phyloP scores from a whole-genome alignment of 2,329 filamentous ascomycete species.

The Botrytis sinoallii region DNA sequence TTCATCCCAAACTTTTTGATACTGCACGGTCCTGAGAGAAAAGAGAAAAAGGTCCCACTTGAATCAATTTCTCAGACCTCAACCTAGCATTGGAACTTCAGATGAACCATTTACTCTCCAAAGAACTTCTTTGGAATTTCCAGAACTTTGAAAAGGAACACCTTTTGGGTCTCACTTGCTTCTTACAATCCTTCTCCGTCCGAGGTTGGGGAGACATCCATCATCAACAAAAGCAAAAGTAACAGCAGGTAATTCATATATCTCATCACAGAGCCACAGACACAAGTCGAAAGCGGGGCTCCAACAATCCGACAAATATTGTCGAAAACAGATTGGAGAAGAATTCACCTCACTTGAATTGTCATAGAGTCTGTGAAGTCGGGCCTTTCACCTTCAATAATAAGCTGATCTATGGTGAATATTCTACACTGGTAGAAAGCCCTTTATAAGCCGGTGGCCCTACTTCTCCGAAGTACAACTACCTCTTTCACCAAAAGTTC shows the following conservation, averaged over 20 bases:
- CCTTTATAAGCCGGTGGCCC: constrained; percentile 11
- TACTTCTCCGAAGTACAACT: not conserved
- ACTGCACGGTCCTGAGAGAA: constrained; percentile 32
- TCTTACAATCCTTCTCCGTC: constrained; percentile 18
- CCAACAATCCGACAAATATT: not conserved
- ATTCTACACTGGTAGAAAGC: not conserved
- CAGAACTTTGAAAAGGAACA: constrained; percentile 30
- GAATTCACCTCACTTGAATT: not conserved
- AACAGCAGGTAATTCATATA: constrained; percentile 7
- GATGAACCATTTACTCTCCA: constrained; percentile 29
- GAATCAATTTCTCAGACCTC: constrained; percentile 31
- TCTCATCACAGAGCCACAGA: not conserved
- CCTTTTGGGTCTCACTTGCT: constrained; percentile 29
- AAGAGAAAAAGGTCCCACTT: constrained; percentile 36
- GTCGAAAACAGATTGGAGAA: constrained; percentile 3
- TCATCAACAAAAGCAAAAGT: constrained; percentile 1
- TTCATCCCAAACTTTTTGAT: constrained; percentile 38
- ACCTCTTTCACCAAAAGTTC: not conserved
- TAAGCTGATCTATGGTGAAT: constrained; percentile 8
- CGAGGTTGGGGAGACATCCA: constrained; percentile 12
- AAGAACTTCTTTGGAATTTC: constrained; percentile 34
- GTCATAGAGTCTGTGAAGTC: not conserved
- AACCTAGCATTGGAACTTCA: constrained; percentile 31
- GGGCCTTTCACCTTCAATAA: constrained; percentile 4
- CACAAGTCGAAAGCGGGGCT: not conserved